phyloP scores from a whole-genome alignment of 257 asterid species.

The Striga asiatica region DNA sequence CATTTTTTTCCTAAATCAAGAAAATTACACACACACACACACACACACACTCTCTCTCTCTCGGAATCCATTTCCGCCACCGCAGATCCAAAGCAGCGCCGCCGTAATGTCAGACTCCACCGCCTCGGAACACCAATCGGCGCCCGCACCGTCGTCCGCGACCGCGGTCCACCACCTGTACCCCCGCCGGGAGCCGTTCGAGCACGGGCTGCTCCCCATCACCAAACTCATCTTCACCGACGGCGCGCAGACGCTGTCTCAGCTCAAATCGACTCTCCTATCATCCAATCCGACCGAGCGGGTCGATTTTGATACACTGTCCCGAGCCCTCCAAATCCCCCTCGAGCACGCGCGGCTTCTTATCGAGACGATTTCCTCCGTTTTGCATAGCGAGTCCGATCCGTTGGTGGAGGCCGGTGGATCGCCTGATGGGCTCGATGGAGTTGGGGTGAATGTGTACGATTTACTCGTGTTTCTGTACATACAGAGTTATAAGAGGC shows the following conservation, averaged over 20 bases:
- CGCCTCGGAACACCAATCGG: conserved; percentile 19
- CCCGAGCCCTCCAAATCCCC: conserved; percentile 49
- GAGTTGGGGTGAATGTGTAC: conserved; percentile 50
- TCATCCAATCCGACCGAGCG: conserved; percentile 34
- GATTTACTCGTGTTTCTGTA: conserved; percentile 74
- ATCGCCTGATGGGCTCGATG: conserved; percentile 39
- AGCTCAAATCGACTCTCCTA: conserved; percentile 55
- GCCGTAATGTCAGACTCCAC: conserved; percentile 31
- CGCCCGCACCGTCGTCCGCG: conserved; percentile 8
- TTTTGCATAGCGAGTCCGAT: conserved; percentile 47
- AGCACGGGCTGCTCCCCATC: conserved; percentile 76
- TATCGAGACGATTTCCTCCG: conserved; percentile 52
- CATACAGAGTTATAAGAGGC: conserved; percentile 70
- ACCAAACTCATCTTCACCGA: conserved; percentile 71
- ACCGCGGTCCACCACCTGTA: conserved; percentile 29
- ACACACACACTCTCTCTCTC: too few species aligned
- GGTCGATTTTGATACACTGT: conserved; percentile 31
- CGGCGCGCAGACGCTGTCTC: conserved; percentile 51
- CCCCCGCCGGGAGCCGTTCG: conserved; percentile 92
- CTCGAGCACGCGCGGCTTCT: conserved; percentile 57
- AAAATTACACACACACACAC: too few species aligned
- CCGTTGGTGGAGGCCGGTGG: conserved; percentile 41
- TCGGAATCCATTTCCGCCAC: conserved; percentile 12
- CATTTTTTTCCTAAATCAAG: too few species aligned
- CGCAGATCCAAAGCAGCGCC: conserved; percentile 30